phyloP scores from a whole-genome alignment of 176 grass and related monocot species.

The Paspalum vaginatum region DNA sequence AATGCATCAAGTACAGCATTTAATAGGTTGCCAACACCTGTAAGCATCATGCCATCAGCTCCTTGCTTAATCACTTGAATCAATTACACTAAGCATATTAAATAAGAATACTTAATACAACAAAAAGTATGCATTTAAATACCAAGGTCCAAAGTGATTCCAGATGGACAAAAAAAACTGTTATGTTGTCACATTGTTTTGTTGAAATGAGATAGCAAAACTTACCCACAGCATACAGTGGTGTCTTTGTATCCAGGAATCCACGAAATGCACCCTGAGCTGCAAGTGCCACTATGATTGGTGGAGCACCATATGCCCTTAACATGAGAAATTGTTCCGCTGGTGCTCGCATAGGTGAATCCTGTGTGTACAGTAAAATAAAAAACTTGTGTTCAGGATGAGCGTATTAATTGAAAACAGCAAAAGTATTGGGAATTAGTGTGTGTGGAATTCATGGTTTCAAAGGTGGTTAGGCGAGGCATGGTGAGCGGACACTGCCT shows the following conservation, averaged over 20 bases:
- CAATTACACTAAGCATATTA: not conserved
- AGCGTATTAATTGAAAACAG: too few species aligned
- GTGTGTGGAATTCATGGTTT: too few species aligned
- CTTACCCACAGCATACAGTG: conserved; percentile 85
- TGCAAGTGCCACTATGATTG: conserved; percentile 89
- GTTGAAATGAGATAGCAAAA: conserved; percentile 11
- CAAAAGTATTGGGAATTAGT: too few species aligned
- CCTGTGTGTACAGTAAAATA: conserved; percentile 46
- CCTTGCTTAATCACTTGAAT: not conserved
- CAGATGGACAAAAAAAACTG: not conserved
- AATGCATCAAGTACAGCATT: conserved; percentile 79
- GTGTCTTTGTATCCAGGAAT: conserved; percentile 92
- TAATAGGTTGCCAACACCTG: conserved; percentile 86
- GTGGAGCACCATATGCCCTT: conserved; percentile 84
- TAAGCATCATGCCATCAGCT: conserved; percentile 9
- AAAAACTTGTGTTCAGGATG: conserved; percentile 3
- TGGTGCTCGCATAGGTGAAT: conserved; percentile 80
- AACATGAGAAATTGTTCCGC: conserved; percentile 91
- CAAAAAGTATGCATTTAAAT: not conserved
- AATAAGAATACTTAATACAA: conserved; percentile 2
- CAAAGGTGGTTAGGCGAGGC: too few species aligned
- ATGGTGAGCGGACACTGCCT: too few species aligned
- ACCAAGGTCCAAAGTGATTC: not conserved
- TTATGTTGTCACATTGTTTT: not conserved
- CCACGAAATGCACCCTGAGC: conserved; percentile 96